Percentiles rank a stretch among this genome's conserved stretches.
These are phyloP conservation scores for Sequoia sempervirens DNA, from an alignment of 75 land plant species.

Conservation along the genomic window DNA sequence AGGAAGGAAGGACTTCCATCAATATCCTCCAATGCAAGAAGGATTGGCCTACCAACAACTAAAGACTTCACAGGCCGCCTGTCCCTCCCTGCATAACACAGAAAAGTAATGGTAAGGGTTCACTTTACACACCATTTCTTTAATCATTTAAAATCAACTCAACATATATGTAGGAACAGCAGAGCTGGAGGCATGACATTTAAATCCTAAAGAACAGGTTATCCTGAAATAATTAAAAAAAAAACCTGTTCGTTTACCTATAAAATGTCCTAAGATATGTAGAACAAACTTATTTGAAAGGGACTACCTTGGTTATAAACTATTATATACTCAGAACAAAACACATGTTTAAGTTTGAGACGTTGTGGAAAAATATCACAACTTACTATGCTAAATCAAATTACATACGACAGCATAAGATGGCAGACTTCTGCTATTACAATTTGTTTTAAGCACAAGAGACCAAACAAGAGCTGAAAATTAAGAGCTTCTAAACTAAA, in stretches of 20 bases:
- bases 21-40: constrained; percentile 95
- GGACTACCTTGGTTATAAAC: not conserved
- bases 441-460: not conserved
- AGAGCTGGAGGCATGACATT: not conserved
- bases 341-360: not conserved
- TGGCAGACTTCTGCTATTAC: not conserved
- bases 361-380: not conserved
- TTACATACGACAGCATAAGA: not conserved
- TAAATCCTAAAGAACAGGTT: not conserved
- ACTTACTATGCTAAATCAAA: not conserved
- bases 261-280: not conserved
- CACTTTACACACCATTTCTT: not conserved
- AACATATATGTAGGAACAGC: not conserved
- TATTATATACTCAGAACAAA: not conserved
- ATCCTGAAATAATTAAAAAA: not conserved
- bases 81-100: constrained; percentile 52
- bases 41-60: constrained; percentile 91
- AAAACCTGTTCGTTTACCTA: not conserved
- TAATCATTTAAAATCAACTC: not conserved
- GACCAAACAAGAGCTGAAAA: not conserved
- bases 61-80: constrained; percentile 70
- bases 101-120: not conserved
- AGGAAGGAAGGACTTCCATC: constrained; percentile 96
- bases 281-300: not conserved
- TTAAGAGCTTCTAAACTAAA: not conserved